These are phyloP conservation scores for Lichtheimia ornata DNA, from an alignment of 371 early-diverging fungal genomes.

Conservation along the genomic window DNA sequence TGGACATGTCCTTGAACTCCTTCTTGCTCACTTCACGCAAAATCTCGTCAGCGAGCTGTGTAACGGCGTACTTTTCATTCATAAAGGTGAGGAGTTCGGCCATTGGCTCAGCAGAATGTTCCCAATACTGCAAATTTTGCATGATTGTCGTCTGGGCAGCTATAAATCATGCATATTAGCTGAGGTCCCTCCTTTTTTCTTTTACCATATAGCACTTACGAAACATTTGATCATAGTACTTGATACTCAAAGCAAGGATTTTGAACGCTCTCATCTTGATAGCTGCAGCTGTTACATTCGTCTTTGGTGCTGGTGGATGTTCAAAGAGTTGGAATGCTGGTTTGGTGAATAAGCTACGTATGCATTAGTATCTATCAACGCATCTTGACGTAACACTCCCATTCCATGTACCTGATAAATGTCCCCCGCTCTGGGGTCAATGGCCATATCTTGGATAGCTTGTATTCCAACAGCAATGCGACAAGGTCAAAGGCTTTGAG, in stretches of 20 bases:
- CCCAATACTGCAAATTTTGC: slow-evolving; percentile 90
- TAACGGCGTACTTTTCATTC: slow-evolving; percentile 64
- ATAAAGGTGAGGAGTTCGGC: slow-evolving; percentile 81
- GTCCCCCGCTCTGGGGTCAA: slow-evolving; percentile 77
- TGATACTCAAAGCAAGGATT: slow-evolving; percentile 65
- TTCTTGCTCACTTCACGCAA: slow-evolving; percentile 69
- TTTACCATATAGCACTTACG: slow-evolving; percentile 41
- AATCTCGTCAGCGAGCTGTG: slow-evolving; percentile 79
- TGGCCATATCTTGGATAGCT: slow-evolving; percentile 79
- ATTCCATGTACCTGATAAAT: slow-evolving; percentile 57
- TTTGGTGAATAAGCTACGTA: slow-evolving; percentile 77
- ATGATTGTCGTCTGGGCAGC: slow-evolving; percentile 82
- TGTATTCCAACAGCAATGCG: slow-evolving; percentile 60
- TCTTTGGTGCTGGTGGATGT: slow-evolving; percentile 68
- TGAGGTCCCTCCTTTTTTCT: neutral
- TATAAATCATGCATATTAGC: slow-evolving; percentile 19
- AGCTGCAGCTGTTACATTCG: slow-evolving; percentile 23
- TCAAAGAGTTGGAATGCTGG: slow-evolving; percentile 84
- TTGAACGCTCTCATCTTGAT: slow-evolving; percentile 63
- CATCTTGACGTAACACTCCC: neutral
- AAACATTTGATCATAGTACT: slow-evolving; percentile 73
- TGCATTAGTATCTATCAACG: neutral
- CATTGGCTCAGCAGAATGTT: slow-evolving; percentile 90
- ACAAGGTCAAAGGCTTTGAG: slow-evolving; percentile 56
- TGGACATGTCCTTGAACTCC: slow-evolving; percentile 56